Evolutionary conservation across 176 grass and related monocot genomes (phyloP), one percentile per base, ranked within the genome.

Genomic region (Oryza rufipogon): DNA sequence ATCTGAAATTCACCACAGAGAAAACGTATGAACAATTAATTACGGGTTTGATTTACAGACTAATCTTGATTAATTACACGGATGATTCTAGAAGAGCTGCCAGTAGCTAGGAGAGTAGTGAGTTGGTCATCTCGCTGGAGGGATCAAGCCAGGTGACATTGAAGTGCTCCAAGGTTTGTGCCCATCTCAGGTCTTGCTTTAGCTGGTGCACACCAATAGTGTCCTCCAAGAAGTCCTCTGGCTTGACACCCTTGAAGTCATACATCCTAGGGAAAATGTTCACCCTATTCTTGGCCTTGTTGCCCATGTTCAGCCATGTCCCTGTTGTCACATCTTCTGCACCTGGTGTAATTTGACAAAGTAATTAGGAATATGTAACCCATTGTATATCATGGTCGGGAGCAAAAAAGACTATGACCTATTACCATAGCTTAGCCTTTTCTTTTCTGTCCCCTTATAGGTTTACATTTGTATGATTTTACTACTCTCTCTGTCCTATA

Each of bases 191-290:
- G 64, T 79, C 87, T n/a, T 80, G 46, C 85, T 95, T 98, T 41
- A 93, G 9, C 83, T 93, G 84, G 80, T 98, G 96, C 83, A 98
- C 91, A 14, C 85, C 91, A 2, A 95, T 81, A 64, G 92, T 98
- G 74, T 82, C 86, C 13, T 65, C 73, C 44, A 92, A 48, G 48
- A 98, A 98, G 70, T 96, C 91, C 61, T 87, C 44, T 11, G 61
- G 11, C 13, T 86, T 60, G 15, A 70, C 51, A 11, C 89, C 54
- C 81, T 73, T 87, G 87, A 90, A 93, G 80, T 95, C 93, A 20
- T 95, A 95, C 96, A 95, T 95, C 69, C 71, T 76, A 17, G 91
- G 89, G 45, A 63, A 81, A 19, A 88, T 83, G 80, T 87, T 91
- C 36, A 91, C 82, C 80, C 96, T 74, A 72, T 98, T 91, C 87